A percentile compares a stretch with the other conserved stretches of the same genome.
These are phyloP conservation scores for Xylaria nigripes DNA, from an alignment of 495 filamentous ascomycete species.

Conservation along the genomic window DNA sequence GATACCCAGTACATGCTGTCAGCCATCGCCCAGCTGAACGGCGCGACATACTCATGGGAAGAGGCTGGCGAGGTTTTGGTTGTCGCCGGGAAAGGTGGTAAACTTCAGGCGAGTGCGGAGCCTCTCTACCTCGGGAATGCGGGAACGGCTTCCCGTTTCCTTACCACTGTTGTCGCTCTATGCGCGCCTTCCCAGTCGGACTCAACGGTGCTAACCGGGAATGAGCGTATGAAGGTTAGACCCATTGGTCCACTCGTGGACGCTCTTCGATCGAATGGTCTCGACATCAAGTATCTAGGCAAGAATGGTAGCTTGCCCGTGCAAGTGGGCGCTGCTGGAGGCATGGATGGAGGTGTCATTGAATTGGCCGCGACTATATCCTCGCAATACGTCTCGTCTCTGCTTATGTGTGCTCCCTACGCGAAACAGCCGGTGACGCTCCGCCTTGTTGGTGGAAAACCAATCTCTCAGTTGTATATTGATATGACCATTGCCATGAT, in stretches of 20 bases:
- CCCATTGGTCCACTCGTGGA: conserved; percentile 94
- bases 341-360: conserved; percentile 86
- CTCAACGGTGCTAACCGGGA: conserved; percentile 81
- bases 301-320: conserved; percentile 74
- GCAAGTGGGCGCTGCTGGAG: conserved; percentile 69
- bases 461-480: conserved; percentile 94
- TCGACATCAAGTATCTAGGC: conserved; percentile 73
- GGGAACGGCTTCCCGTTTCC: conserved; percentile 89
- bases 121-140: conserved; percentile 93
- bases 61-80: conserved; percentile 83
- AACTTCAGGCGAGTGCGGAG: conserved; percentile 63
- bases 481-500: conserved; percentile 99
- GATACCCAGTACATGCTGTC: conserved; percentile 96
- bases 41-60: conserved; percentile 93
- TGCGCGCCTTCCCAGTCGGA: conserved; percentile 55
- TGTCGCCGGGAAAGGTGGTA: conserved; percentile 82
- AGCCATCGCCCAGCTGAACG: conserved; percentile 71
- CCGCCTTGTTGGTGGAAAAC: conserved; percentile 83
- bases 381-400: conserved; percentile 93
- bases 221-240: conserved; percentile 90
- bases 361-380: conserved; percentile 89
- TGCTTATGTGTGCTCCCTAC: conserved; percentile 95
- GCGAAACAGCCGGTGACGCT: conserved; percentile 90
- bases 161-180: conserved; percentile 86
- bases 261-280: conserved; percentile 76